Base-by-base conservation (phyloP, 2,329 filamentous ascomycete genomes). In the Alternaria panax region DNA sequence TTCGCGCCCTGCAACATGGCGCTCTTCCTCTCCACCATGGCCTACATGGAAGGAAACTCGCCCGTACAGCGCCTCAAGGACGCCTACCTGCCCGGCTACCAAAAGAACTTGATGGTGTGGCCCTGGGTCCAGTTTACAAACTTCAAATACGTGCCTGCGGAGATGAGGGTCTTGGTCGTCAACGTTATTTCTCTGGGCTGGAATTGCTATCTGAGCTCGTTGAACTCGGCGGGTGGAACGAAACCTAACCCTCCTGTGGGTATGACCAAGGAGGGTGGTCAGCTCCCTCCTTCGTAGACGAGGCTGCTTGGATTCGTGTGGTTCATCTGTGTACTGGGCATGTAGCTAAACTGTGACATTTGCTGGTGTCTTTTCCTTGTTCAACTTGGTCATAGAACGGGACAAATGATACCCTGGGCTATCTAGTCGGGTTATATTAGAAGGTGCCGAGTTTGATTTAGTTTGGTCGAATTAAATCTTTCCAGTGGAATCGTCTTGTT, bases 41-140 rank as follows among this genome's bases (percentile, higher is more conserved):
- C 93, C 16, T 84, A 90, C 60, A 84, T 95, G 79, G 92, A 96
- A 79, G 92, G 92, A 61, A 57, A 63, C n/a, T 62, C 54, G 66
- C 86, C 87, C 1, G 79, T 81, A 69, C 86, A 93, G 72, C 93
- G 94, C 80, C 83, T 95, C 55, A 80, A 86, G 60, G 87, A 85
- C 71, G 90, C 86, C 60, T 97, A 93, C 80, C 78, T 80, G 66
- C 84, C 86, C 12, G 91, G 91, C 30, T 86, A 97, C 72, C 85
- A 85, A 77, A 90, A 92, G 76, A 97, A 97, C 82, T 92, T 92
- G 85, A 86, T 92, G 82, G 79, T 97, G 56, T 97, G 93, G 93
- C 93, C 93, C 4, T 82, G 82, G 68, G 92, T 96, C 56, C 93
- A 97, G 82, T 83, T 90, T 54, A 84, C 90, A 73, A 97, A 97